Evolutionary conservation across 1,139 yeast genomes (phyloP).

Genomic region (Candida sojae): DNA sequence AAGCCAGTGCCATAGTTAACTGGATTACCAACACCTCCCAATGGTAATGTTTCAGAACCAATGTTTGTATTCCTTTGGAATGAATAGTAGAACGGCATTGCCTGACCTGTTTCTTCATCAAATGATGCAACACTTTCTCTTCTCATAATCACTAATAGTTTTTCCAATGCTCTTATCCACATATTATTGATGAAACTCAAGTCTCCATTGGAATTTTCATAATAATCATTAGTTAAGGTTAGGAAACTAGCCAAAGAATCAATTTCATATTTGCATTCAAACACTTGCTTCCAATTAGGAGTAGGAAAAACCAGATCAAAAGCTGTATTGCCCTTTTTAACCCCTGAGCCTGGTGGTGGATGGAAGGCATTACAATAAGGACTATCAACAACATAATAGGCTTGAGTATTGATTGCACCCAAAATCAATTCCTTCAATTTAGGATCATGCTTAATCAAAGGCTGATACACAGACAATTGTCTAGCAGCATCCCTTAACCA

Average conservation of each 20-base stretch:
- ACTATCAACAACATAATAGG: slow-evolving; percentile 55
- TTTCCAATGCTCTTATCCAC: slow-evolving; percentile 65
- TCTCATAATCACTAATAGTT: slow-evolving; percentile 52
- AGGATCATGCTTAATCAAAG: slow-evolving; percentile 54
- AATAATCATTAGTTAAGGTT: slow-evolving; percentile 73
- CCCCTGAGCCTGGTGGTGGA: slow-evolving; percentile 68
- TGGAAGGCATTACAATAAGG: slow-evolving; percentile 94
- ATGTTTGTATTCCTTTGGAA: slow-evolving; percentile 74
- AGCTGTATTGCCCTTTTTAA: slow-evolving; percentile 54
- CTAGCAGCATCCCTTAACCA: slow-evolving; percentile 88
- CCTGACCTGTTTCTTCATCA: slow-evolving; percentile 54
- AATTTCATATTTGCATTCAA: slow-evolving; percentile 88
- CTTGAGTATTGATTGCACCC: slow-evolving; percentile 85
- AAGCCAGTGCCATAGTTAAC: slow-evolving; percentile 71
- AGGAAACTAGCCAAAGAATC: slow-evolving; percentile 85
- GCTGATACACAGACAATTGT: slow-evolving; percentile 77
- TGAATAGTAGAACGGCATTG: slow-evolving; percentile 53
- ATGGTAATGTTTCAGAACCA: slow-evolving; percentile 79
- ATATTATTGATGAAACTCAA: slow-evolving; percentile 47
- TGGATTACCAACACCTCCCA: slow-evolving; percentile 83
- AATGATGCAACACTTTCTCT: slow-evolving; percentile 70
- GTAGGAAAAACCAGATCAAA: slow-evolving; percentile 67
- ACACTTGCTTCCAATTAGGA: slow-evolving; percentile 72
- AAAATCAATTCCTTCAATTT: slow-evolving; percentile 52
- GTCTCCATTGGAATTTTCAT: slow-evolving; percentile 51